Evolutionary conservation across 2,329 filamentous ascomycete genomes (phyloP).

Genomic region (Coleophoma cylindrospora): DNA sequence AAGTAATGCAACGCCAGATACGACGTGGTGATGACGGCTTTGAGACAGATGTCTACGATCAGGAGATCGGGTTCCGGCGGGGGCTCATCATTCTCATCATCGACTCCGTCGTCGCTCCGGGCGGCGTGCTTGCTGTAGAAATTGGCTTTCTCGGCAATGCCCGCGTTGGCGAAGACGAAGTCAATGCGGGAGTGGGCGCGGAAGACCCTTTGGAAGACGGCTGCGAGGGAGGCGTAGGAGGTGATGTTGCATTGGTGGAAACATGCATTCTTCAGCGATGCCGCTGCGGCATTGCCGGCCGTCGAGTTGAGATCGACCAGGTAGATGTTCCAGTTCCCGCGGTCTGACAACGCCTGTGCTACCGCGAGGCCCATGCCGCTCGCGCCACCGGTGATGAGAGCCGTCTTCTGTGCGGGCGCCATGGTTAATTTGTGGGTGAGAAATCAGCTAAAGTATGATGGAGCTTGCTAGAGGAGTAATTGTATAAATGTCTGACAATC

Average conservation of each 20-base stretch:
- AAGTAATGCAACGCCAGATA: background rate
- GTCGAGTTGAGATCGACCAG: background rate
- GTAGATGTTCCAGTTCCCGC: background rate
- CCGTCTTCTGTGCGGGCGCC: too few relatives aligned
- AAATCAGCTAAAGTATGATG: too few relatives aligned
- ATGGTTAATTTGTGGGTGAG: too few relatives aligned
- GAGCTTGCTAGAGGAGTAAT: too few relatives aligned
- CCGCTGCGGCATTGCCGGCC: background rate
- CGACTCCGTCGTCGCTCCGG: too few relatives aligned
- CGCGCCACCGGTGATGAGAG: too few relatives aligned
- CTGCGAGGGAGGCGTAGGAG: background rate
- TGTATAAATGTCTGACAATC: too few relatives aligned
- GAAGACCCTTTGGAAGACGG: background rate
- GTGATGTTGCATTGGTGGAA: background rate
- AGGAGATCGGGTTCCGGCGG: background rate
- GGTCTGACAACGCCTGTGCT: background rate
- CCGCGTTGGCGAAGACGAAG: conserved; percentile 10
- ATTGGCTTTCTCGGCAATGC: conserved; percentile 5
- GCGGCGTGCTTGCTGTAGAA: conserved; percentile 3
- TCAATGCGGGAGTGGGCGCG: background rate
- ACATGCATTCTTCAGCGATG: background rate
- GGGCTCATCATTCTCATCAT: background rate
- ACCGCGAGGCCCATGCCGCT: background rate
- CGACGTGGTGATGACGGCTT: background rate
- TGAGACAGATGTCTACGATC: background rate